These are phyloP conservation scores for Trichothecium sympodiale DNA, from an alignment of 2,329 filamentous ascomycete species.

Conservation along the genomic window DNA sequence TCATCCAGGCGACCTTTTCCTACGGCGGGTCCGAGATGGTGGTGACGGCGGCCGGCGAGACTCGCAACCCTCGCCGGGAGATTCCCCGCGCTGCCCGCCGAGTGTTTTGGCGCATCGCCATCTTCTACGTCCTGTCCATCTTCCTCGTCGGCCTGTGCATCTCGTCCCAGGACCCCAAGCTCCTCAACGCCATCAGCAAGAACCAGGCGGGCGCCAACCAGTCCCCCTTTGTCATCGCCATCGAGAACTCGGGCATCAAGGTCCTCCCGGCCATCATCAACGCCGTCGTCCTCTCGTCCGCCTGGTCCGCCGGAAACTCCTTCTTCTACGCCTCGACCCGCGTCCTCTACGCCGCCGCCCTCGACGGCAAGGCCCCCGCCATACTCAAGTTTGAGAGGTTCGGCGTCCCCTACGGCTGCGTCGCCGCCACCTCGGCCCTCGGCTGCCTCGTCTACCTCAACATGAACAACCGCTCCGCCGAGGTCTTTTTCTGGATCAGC, in stretches of 20 bases:
- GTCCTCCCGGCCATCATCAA: constrained; percentile 41
- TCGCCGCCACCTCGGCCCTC: constrained; percentile 35
- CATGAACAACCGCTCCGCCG: constrained; percentile 43
- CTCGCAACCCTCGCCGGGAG: constrained; percentile 21
- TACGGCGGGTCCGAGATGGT: constrained; percentile 32
- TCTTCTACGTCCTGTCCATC: constrained; percentile 25
- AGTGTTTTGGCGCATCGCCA: constrained; percentile 22
- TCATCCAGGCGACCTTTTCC: constrained; percentile 36
- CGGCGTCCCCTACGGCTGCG: constrained; percentile 19
- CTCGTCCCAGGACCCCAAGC: constrained; percentile 21
- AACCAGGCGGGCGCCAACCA: constrained; percentile 26
- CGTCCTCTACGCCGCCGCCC: constrained; percentile 34
- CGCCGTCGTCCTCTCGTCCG: constrained; percentile 45
- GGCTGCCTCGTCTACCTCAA: constrained; percentile 53
- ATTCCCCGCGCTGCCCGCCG: constrained; percentile 21
- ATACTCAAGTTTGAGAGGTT: constrained; percentile 18
- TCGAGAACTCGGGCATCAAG: constrained; percentile 32
- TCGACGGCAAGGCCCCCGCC: constrained; percentile 28
- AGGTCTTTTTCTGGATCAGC: constrained; percentile 52
- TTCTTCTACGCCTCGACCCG: constrained; percentile 41
- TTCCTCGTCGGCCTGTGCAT: constrained; percentile 26
- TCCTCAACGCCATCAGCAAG: constrained; percentile 37
- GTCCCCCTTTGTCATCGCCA: constrained; percentile 49
- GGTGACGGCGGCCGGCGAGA: constrained; percentile 24
- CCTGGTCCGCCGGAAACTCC: constrained; percentile 47